phyloP scores from a whole-genome alignment of 1,284 basidiomycete genomes.

The Puccinia hordei region DNA sequence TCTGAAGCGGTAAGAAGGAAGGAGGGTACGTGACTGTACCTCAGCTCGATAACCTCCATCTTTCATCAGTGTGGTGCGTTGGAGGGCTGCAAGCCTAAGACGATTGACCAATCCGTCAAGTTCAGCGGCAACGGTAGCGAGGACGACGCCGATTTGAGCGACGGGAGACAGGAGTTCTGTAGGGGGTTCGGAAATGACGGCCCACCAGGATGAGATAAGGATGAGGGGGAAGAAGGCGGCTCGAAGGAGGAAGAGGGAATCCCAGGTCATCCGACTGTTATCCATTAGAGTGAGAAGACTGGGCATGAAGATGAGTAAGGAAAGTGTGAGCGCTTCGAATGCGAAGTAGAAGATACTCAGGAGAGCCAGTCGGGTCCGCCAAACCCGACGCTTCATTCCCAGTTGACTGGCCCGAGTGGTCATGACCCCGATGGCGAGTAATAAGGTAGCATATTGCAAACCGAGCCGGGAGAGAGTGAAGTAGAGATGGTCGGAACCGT shows the following conservation, averaged over 20 bases:
- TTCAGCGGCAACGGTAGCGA: not conserved
- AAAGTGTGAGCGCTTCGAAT: not conserved
- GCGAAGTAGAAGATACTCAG: not conserved
- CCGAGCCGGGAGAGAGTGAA: not conserved
- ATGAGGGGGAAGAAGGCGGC: not conserved
- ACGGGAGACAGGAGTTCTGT: not conserved
- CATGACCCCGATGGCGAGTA: constrained; percentile 26
- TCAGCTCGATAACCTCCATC: constrained; percentile 12
- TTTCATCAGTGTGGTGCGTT: constrained; percentile 37
- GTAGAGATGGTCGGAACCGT: constrained; percentile 25
- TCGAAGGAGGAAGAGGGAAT: constrained; percentile 11
- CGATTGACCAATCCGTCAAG: constrained; percentile 42
- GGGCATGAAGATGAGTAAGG: constrained; percentile 1
- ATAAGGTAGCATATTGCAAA: not conserved
- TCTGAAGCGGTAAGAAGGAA: not conserved
- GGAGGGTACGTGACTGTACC: not conserved
- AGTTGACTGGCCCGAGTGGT: constrained; percentile 1
- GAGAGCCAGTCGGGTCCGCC: constrained; percentile 3
- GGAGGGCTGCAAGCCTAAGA: constrained; percentile 35
- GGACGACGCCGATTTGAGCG: constrained; percentile 26
- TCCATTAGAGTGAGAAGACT: not conserved
- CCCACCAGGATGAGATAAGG: constrained; percentile 14
- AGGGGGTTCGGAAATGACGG: constrained; percentile 34
- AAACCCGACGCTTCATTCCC: constrained; percentile 19
- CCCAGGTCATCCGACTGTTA: constrained; percentile 8